Conservation (phyloP, 1,284 basidiomycete genomes). For the Porodaedalea pini region DNA sequence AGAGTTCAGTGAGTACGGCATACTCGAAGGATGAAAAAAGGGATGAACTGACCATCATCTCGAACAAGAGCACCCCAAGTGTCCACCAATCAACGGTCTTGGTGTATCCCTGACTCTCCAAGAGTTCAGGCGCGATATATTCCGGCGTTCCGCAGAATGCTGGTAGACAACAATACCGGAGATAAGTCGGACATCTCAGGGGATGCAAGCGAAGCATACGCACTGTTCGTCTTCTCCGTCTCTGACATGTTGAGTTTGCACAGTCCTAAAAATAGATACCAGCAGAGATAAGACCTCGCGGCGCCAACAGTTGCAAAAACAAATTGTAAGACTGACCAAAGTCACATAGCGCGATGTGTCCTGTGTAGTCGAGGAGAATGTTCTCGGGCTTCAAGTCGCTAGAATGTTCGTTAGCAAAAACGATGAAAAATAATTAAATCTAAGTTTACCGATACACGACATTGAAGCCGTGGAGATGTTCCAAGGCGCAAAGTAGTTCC, state of each 20-base stretch:
- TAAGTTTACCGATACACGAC: conserved; percentile 86
- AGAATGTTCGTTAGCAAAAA: conserved; percentile 8
- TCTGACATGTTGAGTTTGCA: conserved; percentile 99
- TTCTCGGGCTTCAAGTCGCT: conserved; percentile 98
- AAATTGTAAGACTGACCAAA: conserved; percentile 54
- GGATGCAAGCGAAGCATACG: conserved; percentile 29
- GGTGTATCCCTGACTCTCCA: conserved; percentile 96
- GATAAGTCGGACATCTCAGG: neutral
- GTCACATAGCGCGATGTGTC: conserved; percentile 97
- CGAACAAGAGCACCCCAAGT: conserved; percentile 93
- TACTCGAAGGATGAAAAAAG: neutral
- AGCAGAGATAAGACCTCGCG: neutral
- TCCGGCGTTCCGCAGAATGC: conserved; percentile 99
- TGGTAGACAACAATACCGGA: conserved; percentile 31
- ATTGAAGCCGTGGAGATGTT: conserved; percentile 96
- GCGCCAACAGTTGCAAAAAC: neutral
- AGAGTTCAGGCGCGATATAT: conserved; percentile 93
- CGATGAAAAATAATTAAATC: neutral
- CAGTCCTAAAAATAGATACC: conserved; percentile 48
- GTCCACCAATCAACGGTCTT: conserved; percentile 99
- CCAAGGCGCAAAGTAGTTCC: conserved; percentile 90
- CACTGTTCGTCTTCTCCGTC: conserved; percentile 96
- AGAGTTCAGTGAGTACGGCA: neutral
- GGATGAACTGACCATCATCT: conserved; percentile 81
- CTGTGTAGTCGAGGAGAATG: conserved; percentile 94